A percentile compares a stretch with the other conserved stretches of the same genome.
Conservation (phyloP, 225 moss, liverwort and hornwort species). For the Physcomitrellopsis africana region DNA sequence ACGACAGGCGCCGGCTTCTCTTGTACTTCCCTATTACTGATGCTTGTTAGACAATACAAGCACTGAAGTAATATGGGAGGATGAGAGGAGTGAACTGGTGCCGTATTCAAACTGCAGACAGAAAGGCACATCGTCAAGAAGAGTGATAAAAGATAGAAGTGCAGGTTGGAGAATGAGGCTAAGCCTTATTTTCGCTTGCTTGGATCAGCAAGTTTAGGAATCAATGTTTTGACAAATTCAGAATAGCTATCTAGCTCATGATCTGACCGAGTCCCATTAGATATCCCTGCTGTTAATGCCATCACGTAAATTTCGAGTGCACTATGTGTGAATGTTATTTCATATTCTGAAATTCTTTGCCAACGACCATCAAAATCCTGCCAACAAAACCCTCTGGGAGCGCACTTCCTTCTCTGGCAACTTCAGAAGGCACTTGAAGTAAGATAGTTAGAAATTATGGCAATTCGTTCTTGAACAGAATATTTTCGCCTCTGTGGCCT, state of each 20-base stretch:
- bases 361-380: conserved; percentile 7
- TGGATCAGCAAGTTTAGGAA: conserved; percentile 22
- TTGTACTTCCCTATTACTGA: conserved; percentile 36
- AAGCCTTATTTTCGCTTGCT: conserved; percentile 25
- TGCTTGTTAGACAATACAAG: conserved; percentile 27
- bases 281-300: conserved; percentile 4
- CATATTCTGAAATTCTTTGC: background rate
- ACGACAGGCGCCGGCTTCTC: conserved; percentile 30
- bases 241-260: conserved; percentile 40
- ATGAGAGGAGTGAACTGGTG: conserved; percentile 44
- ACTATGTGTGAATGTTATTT: background rate
- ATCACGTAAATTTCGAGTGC: background rate
- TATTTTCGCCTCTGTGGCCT: background rate
- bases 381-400: background rate
- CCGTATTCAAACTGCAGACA: conserved; percentile 41
- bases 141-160: conserved; percentile 32
- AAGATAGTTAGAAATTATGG: background rate
- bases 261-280: conserved; percentile 7
- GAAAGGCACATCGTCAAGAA: conserved; percentile 22
- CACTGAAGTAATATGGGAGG: conserved; percentile 35
- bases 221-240: conserved; percentile 23
- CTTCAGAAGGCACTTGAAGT: background rate
- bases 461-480: background rate
- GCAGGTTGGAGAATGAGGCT: conserved; percentile 38
- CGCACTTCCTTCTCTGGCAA: conserved; percentile 10